Percentiles rank a stretch among this genome's conserved stretches.
Conservation (phyloP, 2,329 filamentous ascomycete genomes). For the Exophiala phaeomuriformis region DNA sequence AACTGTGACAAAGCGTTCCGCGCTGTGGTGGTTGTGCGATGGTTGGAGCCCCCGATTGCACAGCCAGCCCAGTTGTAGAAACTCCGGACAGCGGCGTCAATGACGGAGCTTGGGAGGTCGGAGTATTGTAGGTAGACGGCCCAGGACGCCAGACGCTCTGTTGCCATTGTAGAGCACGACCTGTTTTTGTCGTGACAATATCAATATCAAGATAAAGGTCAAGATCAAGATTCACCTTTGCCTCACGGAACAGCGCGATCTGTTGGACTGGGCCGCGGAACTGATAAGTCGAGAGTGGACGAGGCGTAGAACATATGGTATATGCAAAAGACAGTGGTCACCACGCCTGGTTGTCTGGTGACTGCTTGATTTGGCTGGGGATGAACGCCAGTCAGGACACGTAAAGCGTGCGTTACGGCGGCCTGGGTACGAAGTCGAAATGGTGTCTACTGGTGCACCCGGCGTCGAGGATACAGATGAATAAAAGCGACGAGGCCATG, state of each 20-base stretch:
- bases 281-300: no score
- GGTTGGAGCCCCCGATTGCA: conserved; percentile 45
- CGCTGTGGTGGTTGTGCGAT: conserved; percentile 40
- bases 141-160: conserved; percentile 44
- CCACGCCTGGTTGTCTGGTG: no score
- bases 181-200: not conserved
- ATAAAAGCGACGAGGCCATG: no score
- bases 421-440: no score
- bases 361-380: no score
- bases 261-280: no score
- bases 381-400: no score
- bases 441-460: no score
- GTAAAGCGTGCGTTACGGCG: no score
- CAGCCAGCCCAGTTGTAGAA: conserved; percentile 52
- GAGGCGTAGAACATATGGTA: no score
- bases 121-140: conserved; percentile 37
- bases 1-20: conserved; percentile 34
- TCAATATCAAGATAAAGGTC: not conserved
- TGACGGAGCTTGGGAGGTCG: conserved; percentile 37
- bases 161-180: conserved; percentile 31
- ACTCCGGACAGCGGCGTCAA: conserved; percentile 40
- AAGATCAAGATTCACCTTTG: not conserved
- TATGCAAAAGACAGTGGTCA: no score
- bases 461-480: no score
- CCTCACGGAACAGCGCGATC: not conserved